phyloP scores from a whole-genome alignment of 805 yeast genomes.

The Nakazawaea sp. region DNA sequence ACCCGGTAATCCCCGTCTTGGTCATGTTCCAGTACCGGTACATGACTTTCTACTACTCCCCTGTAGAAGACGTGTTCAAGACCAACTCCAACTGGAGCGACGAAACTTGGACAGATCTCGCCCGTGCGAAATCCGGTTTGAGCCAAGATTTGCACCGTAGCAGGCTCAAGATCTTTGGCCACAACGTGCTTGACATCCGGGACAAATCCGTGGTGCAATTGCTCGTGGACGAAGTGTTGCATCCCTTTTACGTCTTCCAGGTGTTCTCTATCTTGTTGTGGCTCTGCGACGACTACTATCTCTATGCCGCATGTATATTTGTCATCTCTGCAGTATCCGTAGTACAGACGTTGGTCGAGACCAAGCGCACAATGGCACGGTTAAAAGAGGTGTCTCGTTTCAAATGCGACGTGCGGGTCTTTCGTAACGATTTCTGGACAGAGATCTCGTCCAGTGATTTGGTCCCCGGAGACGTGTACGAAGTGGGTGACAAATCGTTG shows the following conservation, averaged over 20 bases:
- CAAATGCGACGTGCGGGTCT: slow-evolving; percentile 78
- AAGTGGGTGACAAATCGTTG: slow-evolving; percentile 81
- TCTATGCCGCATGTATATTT: slow-evolving; percentile 90
- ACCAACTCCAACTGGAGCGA: slow-evolving; percentile 88
- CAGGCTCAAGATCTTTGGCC: slow-evolving; percentile 68
- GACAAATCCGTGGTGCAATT: slow-evolving; percentile 63
- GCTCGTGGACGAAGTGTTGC: slow-evolving; percentile 80
- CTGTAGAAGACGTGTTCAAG: slow-evolving; percentile 78
- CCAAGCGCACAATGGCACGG: slow-evolving; percentile 65
- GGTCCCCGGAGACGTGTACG: slow-evolving; percentile 95
- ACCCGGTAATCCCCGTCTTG: slow-evolving; percentile 64
- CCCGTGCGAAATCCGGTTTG: slow-evolving; percentile 58
- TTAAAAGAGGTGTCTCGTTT: slow-evolving; percentile 68
- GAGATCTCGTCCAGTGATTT: slow-evolving; percentile 68
- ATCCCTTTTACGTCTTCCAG: slow-evolving; percentile 94
- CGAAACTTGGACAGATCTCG: slow-evolving; percentile 60
- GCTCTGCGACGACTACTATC: slow-evolving; percentile 88
- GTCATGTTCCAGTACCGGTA: slow-evolving; percentile 78
- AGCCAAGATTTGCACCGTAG: slow-evolving; percentile 63
- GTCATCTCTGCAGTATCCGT: slow-evolving; percentile 79
- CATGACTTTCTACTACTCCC: slow-evolving; percentile 75
- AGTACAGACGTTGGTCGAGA: slow-evolving; percentile 77
- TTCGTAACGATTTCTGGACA: slow-evolving; percentile 92
- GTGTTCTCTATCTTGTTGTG: slow-evolving; percentile 86
- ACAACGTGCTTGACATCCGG: slow-evolving; percentile 66